Evolutionary conservation across 345 rosid genomes (phyloP).

Genomic region (Litchi chinensis): DNA sequence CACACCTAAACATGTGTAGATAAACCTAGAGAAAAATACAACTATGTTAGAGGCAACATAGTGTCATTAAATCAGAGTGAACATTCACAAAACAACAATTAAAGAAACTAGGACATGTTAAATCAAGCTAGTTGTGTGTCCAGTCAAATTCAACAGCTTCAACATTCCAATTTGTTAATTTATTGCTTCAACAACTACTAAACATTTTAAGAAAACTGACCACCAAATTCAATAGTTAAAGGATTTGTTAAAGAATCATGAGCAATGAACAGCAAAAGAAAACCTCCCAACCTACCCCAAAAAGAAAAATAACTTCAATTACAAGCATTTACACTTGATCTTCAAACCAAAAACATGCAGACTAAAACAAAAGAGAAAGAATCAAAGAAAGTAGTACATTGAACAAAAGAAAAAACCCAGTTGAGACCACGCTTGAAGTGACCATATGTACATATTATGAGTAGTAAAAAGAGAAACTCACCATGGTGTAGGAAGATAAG

Average conservation of each 20-base stretch:
- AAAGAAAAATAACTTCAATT: too few species aligned
- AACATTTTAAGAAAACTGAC: not conserved
- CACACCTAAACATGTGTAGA: slow-evolving; percentile 40
- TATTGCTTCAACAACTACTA: not conserved
- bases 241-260: not conserved
- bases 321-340: too few species aligned
- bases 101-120: not conserved
- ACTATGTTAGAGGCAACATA: not conserved
- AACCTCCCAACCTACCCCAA: not conserved
- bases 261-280: not conserved
- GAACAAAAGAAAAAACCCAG: not conserved
- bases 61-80: too few species aligned
- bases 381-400: not conserved
- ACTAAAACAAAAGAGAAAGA: not conserved
- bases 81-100: not conserved
- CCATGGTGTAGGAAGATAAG: slow-evolving; percentile 50
- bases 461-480: slow-evolving; percentile 9
- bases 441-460: not conserved
- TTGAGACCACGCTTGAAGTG: not conserved
- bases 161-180: not conserved
- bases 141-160: not conserved
- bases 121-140: not conserved
- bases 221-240: not conserved
- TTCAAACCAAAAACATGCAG: not conserved
- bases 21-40: slow-evolving; percentile 42